phyloP scores from a whole-genome alignment of 1,284 basidiomycete species.

The Porphyrellus sp. region DNA sequence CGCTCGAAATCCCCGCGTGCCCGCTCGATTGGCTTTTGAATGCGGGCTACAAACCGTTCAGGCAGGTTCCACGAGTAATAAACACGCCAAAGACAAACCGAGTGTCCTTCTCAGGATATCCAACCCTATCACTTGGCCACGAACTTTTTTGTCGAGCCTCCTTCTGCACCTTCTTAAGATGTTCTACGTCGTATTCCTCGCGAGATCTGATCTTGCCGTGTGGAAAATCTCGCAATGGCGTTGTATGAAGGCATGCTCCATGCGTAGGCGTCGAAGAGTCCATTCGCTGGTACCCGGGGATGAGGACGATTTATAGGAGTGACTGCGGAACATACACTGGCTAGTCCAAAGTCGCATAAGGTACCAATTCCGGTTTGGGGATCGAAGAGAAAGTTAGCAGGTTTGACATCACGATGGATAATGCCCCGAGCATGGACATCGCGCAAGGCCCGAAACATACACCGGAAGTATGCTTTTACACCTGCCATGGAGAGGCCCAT shows the following conservation, averaged over 20 bases:
- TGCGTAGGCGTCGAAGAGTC: conserved; percentile 44
- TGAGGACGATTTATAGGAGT: conserved; percentile 5
- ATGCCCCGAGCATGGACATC: conserved; percentile 88
- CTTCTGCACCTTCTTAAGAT: conserved; percentile 51
- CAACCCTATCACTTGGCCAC: conserved; percentile 62
- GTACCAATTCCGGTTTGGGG: conserved; percentile 81
- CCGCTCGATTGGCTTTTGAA: conserved; percentile 94
- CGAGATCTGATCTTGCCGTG: conserved; percentile 57
- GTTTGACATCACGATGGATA: conserved; percentile 97
- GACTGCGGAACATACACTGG: conserved; percentile 62
- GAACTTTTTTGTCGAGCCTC: conserved; percentile 61
- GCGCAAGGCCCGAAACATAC: conserved; percentile 86
- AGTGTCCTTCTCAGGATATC: conserved; percentile 68
- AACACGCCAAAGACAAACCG: conserved; percentile 40
- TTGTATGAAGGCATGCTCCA: conserved; percentile 72
- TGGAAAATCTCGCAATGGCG: conserved; percentile 55
- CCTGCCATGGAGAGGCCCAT: conserved; percentile 66
- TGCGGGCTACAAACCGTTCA: conserved; percentile 55
- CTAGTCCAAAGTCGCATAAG: conserved; percentile 94
- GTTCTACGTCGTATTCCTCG: conserved; percentile 42
- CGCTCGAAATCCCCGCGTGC: conserved; percentile 94
- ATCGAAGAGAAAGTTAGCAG: conserved; percentile 97
- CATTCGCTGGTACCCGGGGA: conserved; percentile 47
- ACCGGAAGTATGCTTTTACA: conserved; percentile 87
- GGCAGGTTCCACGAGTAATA: conserved; percentile 3